phyloP scores from a whole-genome alignment of 2,329 filamentous ascomycete genomes.

The Clarireedia homoeocarpa region DNA sequence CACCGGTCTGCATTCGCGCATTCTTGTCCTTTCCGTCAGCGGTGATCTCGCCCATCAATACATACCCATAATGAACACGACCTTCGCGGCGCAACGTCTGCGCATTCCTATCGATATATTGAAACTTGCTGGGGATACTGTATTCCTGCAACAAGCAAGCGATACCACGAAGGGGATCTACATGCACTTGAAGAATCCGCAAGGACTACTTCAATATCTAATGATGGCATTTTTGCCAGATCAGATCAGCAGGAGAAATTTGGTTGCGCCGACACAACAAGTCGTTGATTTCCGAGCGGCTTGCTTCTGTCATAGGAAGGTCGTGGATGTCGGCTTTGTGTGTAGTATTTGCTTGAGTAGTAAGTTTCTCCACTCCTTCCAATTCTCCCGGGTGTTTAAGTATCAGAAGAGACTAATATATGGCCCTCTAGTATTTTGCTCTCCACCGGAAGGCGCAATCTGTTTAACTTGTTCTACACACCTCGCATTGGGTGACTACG shows the following conservation, averaged over 20 bases:
- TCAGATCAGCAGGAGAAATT: conserved; percentile 49
- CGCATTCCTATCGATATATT: conserved; percentile 88
- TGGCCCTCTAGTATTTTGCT: conserved; percentile 57
- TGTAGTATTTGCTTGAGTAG: conserved; percentile 93
- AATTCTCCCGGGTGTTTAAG: neutral
- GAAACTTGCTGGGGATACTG: conserved; percentile 75
- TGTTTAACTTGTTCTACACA: conserved; percentile 80
- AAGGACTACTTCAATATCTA: conserved; percentile 79
- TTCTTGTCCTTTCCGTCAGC: conserved; percentile 84
- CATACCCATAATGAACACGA: conserved; percentile 97
- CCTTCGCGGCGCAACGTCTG: conserved; percentile 87
- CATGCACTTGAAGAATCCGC: conserved; percentile 52
- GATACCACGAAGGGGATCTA: conserved; percentile 66
- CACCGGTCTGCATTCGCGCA: conserved; percentile 63
- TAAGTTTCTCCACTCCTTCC: conserved; percentile 29
- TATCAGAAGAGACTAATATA: neutral
- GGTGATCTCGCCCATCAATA: conserved; percentile 81
- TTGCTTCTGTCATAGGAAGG: conserved; percentile 89
- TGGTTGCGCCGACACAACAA: conserved; percentile 74
- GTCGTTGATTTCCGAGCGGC: conserved; percentile 95
- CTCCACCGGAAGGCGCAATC: conserved; percentile 51
- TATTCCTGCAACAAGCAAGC: conserved; percentile 87
- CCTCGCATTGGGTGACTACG: conserved; percentile 68
- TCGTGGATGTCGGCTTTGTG: conserved; percentile 89
- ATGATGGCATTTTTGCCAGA: conserved; percentile 91